Percentiles rank a stretch among this genome's conserved stretches.
Conservation (phyloP, 345 rosid species). For the Firmiana major region DNA sequence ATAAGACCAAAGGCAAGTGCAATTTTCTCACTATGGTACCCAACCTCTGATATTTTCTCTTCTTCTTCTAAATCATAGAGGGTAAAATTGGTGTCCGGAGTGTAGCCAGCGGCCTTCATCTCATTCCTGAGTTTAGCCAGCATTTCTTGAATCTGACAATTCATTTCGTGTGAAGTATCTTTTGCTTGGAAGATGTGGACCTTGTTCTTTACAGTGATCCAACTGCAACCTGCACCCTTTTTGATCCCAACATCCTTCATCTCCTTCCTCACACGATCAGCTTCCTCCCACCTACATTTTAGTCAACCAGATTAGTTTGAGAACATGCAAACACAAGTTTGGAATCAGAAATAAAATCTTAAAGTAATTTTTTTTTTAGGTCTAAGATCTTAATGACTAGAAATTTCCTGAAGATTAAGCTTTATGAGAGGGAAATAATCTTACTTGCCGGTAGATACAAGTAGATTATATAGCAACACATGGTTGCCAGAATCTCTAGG, state of each 20-base stretch:
- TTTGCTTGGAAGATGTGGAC: conserved; percentile 83
- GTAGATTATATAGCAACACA: conserved; percentile 75
- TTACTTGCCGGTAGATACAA: conserved; percentile 76
- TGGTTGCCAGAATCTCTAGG: conserved; percentile 80
- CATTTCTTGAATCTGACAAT: conserved; percentile 56
- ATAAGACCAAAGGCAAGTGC: conserved; percentile 80
- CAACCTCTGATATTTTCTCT: conserved; percentile 66
- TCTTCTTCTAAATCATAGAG: conserved; percentile 87
- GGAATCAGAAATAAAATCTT: neutral
- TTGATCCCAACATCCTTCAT: conserved; percentile 69
- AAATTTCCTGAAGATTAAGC: neutral
- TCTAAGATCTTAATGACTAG: neutral
- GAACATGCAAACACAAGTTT: neutral
- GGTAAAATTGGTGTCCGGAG: conserved; percentile 52
- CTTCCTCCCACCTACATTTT: conserved; percentile 76
- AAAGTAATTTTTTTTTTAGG: neutral
- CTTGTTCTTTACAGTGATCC: conserved; percentile 65
- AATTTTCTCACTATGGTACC: conserved; percentile 77
- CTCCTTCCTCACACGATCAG: conserved; percentile 56
- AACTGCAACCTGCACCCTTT: conserved; percentile 80
- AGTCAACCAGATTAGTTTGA: neutral
- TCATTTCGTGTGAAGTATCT: conserved; percentile 60
- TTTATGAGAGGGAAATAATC: neutral
- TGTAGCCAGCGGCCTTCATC: conserved; percentile 68
- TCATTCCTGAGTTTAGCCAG: conserved; percentile 43